These are phyloP conservation scores for Rosa chinensis DNA, from an alignment of 306 rosid genomes.

Conservation along the genomic window DNA sequence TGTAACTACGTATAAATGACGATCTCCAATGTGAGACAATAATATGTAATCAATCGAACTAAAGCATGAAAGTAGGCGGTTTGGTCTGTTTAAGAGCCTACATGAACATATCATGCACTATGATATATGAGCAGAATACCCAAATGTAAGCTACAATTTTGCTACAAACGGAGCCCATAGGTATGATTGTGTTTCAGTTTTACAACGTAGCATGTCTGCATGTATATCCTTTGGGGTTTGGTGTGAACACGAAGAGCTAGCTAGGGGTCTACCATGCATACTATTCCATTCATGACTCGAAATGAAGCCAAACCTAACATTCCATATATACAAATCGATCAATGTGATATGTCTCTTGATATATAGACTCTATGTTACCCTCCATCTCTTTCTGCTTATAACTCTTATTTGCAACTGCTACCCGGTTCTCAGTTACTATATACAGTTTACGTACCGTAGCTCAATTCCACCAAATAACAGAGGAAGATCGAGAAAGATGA, in stretches of 20 bases:
- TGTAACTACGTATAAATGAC: neutral
- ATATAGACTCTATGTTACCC: neutral
- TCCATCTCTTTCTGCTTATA: neutral
- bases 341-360: neutral
- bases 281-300: conserved; percentile 5
- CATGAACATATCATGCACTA: neutral
- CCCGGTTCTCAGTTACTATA: neutral
- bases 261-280: conserved; percentile 37
- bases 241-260: conserved; percentile 15
- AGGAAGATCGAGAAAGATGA: neutral
- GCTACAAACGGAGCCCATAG: conserved; percentile 16
- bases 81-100: conserved; percentile 13
- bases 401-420: neutral
- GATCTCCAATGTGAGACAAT: neutral
- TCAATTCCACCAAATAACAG: neutral
- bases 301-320: conserved; percentile 6
- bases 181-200: conserved; percentile 20
- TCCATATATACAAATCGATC: neutral
- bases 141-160: conserved; percentile 7
- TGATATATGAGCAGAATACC: neutral
- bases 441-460: neutral
- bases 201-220: neutral
- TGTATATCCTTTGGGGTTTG: conserved; percentile 12
- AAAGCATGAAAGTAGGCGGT: conserved; percentile 12
- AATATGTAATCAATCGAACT: conserved; percentile 8